Evolutionary conservation across 352 stramenopile genomes (phyloP), one percentile per base, ranked within the genome.

Genomic region (Sclerospora graminicola): DNA sequence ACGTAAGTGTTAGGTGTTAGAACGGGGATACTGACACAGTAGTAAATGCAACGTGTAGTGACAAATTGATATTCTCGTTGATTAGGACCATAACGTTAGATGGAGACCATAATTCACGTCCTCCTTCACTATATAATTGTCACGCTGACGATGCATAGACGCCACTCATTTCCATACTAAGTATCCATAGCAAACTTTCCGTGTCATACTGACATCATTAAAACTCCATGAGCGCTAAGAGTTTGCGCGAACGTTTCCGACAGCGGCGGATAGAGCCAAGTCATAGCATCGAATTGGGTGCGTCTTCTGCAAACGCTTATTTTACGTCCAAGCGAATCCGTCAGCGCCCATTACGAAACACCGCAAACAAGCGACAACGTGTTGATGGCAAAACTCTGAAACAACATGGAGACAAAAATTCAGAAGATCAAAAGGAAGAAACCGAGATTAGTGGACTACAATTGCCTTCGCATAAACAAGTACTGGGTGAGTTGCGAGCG

Each of bases 271-370:
- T 15, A 15, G 48, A 49, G 29, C 44, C 45, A 4, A 45, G 16
- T 20, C 28, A 8, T 23, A 28, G 47, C 11, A 39, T 70, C 23
- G 45, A 59, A 32, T 41, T 74, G 2, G 63, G 63, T 7, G 52
- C 58, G 1, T 52, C 46, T 30, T 55, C 51, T 8, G 54, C 60
- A 16, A 69, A 74, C 23, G 63, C 60, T 24, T 75, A 62, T 39
- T 69, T 75, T 35, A 66, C 51, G 8, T 60, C 63, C 11, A 65
- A 58, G 36, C 56, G 53, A 10, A 46, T 70, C 13, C 32, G 42
- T 6, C 32, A 58, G 26, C 43, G 50, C 11, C 52, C 45, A 11
- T 19, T 38, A 14, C 50, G 51, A 28, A 65, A 55, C 29, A 19
- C 43, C 5, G 66, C 60, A 19, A 45, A 50, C n/a, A 48, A 52